Percentiles rank a stretch among this genome's conserved stretches.
These are phyloP conservation scores for Aspergillus novofumigatus DNA, from an alignment of 2,329 filamentous ascomycete species.

Conservation along the genomic window DNA sequence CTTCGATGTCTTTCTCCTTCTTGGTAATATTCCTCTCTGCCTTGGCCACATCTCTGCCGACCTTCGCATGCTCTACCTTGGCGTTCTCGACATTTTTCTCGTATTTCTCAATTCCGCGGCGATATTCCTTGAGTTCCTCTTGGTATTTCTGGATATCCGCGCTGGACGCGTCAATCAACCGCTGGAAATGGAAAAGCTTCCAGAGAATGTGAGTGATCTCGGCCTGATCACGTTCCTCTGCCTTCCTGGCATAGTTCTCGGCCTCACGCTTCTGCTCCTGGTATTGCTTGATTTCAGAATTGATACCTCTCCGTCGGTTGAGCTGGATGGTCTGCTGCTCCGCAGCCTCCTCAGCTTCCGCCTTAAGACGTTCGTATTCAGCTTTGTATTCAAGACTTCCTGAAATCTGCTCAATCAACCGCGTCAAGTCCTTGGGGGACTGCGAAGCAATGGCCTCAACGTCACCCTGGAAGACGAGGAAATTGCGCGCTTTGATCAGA, in stretches of 20 bases:
- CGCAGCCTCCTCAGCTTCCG: slow-evolving; percentile 76
- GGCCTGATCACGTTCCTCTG: slow-evolving; percentile 82
- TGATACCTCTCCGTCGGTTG: slow-evolving; percentile 85
- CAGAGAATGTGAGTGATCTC: slow-evolving; percentile 91
- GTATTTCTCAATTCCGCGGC: slow-evolving; percentile 80
- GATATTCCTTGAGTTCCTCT: slow-evolving; percentile 88
- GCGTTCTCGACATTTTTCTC: slow-evolving; percentile 76
- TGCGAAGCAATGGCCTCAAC: slow-evolving; percentile 96
- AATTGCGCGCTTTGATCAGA: slow-evolving; percentile 95
- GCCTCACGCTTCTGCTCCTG: slow-evolving; percentile 95
- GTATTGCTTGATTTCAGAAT: slow-evolving; percentile 96
- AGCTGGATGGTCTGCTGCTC: slow-evolving; percentile 88
- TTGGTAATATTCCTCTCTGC: slow-evolving; percentile 80
- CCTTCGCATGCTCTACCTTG: slow-evolving; percentile 74
- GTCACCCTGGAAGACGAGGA: slow-evolving; percentile 96
- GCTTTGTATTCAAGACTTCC: slow-evolving; percentile 91
- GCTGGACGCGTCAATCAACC: slow-evolving; percentile 85
- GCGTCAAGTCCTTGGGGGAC: slow-evolving; percentile 87
- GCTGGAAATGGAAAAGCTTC: slow-evolving; percentile 95
- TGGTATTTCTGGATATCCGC: slow-evolving; percentile 89
- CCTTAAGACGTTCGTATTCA: slow-evolving; percentile 88
- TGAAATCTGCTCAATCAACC: slow-evolving; percentile 94
- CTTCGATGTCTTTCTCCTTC: slow-evolving; percentile 83
- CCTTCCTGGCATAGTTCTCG: slow-evolving; percentile 87
- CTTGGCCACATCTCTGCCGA: slow-evolving; percentile 70